Base-by-base conservation (phyloP, 2,329 filamentous ascomycete species). In the Apiospora phragmitis region DNA sequence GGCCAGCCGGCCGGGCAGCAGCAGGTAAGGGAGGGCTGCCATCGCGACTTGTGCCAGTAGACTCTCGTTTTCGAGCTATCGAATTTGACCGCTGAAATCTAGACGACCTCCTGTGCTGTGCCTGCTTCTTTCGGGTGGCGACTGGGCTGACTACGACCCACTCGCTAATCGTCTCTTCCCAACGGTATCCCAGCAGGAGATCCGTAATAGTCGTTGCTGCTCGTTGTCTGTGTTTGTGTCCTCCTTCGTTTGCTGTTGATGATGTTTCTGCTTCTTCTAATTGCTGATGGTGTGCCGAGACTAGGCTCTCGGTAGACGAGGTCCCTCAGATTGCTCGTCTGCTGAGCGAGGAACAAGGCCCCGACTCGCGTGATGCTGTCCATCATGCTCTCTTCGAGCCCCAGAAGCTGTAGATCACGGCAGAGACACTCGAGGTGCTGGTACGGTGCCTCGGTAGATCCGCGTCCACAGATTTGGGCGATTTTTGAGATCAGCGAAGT, bases 101-200 rank as follows among this genome's bases (percentile, higher is more conserved):
- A 68, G 70, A 71, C 69, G 68, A 70, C 70, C 72, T 75, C 77
- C 68, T 70, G 45, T 65, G 77, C 76, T 67, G 65, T n/a, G 18
- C 59, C 73, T 38, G 67, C 9, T 42, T 67, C 49, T 59, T 55
- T 65, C 38, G 75, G 66, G 78, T 77, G 47, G 72, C 66, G 68
- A 75, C 78, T 38, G 86, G 86, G 62, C 85, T 87, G 49, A 79
- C 81, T 24, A 82, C 85, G 68, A 89, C 83, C 87, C 87, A 89
- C 76, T 89, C 87, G 45, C 85, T 83, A 75, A 89, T 88, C 62
- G 83, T 85, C 74, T 88, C 86, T 75, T 89, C 87, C 87, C 87
- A 89, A 42, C 84, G 79, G 77, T 82, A 87, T 76, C 67, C 67
- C 67, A 68, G 45, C 29, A 68, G 12, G 21, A 26, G 21, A 35